A percentile compares a stretch with the other conserved stretches of the same genome.
Evolutionary conservation across 352 stramenopile species (phyloP).

Genomic region (Ophiocytium majus): DNA sequence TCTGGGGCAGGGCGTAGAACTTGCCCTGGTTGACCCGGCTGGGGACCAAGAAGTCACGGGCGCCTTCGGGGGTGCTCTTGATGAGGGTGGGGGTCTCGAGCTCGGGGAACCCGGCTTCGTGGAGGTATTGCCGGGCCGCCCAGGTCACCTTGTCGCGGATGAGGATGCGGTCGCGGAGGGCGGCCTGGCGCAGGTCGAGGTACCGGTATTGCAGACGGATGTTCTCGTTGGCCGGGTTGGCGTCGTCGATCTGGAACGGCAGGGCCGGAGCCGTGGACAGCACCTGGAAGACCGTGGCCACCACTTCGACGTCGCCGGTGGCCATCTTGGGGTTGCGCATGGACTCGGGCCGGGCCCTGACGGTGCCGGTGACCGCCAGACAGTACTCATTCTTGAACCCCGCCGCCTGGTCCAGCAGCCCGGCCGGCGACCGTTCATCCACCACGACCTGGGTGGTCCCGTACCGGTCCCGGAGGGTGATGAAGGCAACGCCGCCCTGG

Average conservation of each 20-base stretch:
- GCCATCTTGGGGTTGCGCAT: not conserved
- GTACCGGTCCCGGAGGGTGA: not conserved
- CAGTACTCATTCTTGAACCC: not conserved
- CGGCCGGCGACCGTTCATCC: not conserved
- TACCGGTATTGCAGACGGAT: not conserved
- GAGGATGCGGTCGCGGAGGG: not conserved
- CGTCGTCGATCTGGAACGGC: not conserved
- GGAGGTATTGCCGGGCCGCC: not conserved
- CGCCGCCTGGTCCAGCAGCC: not conserved
- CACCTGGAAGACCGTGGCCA: not conserved
- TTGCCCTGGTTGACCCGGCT: not conserved
- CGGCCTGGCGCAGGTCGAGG: not conserved
- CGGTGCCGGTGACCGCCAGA: not conserved
- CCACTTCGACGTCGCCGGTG: not conserved
- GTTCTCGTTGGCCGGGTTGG: not conserved
- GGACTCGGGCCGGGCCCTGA: not conserved
- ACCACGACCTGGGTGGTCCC: not conserved
- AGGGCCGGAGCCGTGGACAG: not conserved
- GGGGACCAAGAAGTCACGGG: not conserved
- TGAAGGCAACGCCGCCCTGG: not conserved
- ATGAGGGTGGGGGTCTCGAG: not conserved
- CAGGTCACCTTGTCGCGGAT: not conserved
- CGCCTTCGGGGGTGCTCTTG: not conserved
- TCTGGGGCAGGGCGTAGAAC: not conserved
- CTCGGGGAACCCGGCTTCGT: not conserved